phyloP scores from a whole-genome alignment of 2,329 filamentous ascomycete species.

The Aspergillus proliferans region DNA sequence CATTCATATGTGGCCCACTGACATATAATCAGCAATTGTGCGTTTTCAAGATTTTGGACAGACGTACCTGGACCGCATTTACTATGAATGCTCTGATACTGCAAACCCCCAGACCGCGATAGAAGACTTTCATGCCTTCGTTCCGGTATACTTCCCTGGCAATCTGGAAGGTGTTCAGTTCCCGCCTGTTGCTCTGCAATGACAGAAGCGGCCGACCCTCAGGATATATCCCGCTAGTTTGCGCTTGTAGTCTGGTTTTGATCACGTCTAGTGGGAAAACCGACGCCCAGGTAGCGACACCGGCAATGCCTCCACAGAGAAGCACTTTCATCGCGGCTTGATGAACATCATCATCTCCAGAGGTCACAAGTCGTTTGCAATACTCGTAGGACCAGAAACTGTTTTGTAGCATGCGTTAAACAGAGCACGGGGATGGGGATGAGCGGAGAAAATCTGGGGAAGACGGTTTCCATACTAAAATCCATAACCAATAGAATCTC shows the following conservation, averaged over 20 bases:
- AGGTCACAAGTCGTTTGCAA: slow-evolving; percentile 54
- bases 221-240: slow-evolving; percentile 36
- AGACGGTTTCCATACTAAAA: slow-evolving; percentile 61
- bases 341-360: slow-evolving; percentile 41
- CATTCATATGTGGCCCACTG: slow-evolving; percentile 89
- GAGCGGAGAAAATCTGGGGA: slow-evolving; percentile 7
- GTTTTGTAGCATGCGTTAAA: slow-evolving; percentile 6
- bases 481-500: slow-evolving; percentile 89
- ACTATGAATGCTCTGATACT: slow-evolving; percentile 83
- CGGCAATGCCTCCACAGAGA: slow-evolving; percentile 79
- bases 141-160: slow-evolving; percentile 60
- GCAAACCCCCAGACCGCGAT: slow-evolving; percentile 70
- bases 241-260: slow-evolving; percentile 86
- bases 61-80: slow-evolving; percentile 67
- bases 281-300: slow-evolving; percentile 80
- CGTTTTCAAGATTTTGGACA: not conserved
- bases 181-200: slow-evolving; percentile 12
- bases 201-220: slow-evolving; percentile 20
- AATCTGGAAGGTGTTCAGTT: slow-evolving; percentile 55
- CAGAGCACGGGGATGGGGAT: slow-evolving; percentile 1
- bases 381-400: slow-evolving; percentile 87
- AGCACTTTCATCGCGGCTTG: slow-evolving; percentile 58
- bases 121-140: slow-evolving; percentile 60
- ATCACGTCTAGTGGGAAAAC: slow-evolving; percentile 89
- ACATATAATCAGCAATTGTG: slow-evolving; percentile 6